These are phyloP conservation scores for Eryngium alpinum DNA, from an alignment of 140 eudicot species.

Conservation along the genomic window DNA sequence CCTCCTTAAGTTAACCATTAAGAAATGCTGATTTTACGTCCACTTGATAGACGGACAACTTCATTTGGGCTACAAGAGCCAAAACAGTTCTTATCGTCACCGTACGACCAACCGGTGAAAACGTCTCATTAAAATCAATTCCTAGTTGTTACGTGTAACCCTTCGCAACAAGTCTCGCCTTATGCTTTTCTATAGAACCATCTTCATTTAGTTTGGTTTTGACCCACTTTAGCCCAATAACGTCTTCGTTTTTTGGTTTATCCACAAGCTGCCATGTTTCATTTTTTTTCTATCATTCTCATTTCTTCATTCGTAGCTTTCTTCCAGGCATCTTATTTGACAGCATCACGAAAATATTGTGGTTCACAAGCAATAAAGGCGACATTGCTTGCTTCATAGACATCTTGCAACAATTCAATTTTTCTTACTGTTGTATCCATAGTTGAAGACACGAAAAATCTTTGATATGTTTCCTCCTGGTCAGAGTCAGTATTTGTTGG, in stretches of 20 bases:
- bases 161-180: neutral
- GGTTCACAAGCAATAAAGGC: neutral
- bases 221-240: neutral
- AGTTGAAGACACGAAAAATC: neutral
- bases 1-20: neutral
- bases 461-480: neutral
- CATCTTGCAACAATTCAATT: neutral
- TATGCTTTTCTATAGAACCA: neutral
- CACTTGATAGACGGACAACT: neutral
- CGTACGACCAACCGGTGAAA: neutral
- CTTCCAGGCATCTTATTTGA: neutral
- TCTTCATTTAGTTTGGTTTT: conserved; percentile 3
- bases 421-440: neutral
- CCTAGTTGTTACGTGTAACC: neutral
- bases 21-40: neutral
- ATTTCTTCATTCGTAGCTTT: too few species aligned
- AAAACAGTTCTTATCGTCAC: neutral
- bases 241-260: neutral
- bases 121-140: neutral
- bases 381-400: neutral
- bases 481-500: neutral
- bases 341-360: neutral
- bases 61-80: neutral
- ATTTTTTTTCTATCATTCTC: too few species aligned
- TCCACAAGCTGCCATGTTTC: neutral